A percentile compares a stretch with the other conserved stretches of the same genome.
Evolutionary conservation across 371 early-diverging fungal species (phyloP).

Genomic region (Phascolomyces articulosus): DNA sequence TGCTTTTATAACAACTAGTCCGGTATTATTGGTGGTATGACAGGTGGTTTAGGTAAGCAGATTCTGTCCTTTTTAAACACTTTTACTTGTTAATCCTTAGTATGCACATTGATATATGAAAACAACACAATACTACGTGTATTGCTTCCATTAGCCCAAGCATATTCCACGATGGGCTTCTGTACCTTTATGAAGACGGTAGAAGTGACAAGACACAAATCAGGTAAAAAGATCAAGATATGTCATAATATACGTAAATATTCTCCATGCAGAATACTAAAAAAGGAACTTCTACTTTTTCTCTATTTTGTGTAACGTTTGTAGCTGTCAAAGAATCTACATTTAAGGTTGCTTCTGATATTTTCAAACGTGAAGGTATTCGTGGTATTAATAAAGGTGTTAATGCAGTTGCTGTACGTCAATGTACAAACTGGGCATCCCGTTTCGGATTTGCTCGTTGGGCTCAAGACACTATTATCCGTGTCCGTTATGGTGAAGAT

Average conservation of each 20-base stretch:
- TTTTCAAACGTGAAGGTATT: slow-evolving; percentile 91
- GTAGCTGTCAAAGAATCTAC: slow-evolving; percentile 71
- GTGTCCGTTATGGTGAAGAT: slow-evolving; percentile 49
- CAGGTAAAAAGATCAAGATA: slow-evolving; percentile 33
- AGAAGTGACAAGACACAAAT: slow-evolving; percentile 96
- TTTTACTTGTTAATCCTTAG: no score
- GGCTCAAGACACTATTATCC: slow-evolving; percentile 77
- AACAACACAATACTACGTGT: no score
- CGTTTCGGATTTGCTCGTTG: slow-evolving; percentile 91
- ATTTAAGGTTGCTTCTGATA: slow-evolving; percentile 82
- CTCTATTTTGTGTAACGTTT: not conserved
- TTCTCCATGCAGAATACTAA: no score
- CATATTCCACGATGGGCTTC: slow-evolving; percentile 98
- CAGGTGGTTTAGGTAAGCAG: slow-evolving; percentile 90
- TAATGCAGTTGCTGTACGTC: slow-evolving; percentile 89
- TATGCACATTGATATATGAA: no score
- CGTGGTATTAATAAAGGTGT: slow-evolving; percentile 96
- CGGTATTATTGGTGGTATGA: slow-evolving; percentile 93
- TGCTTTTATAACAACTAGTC: slow-evolving; percentile 47
- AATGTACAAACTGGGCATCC: slow-evolving; percentile 97
- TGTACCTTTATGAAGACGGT: slow-evolving; percentile 99
- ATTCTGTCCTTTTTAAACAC: no score
- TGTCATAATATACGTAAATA: not conserved
- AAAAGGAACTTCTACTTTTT: not conserved
- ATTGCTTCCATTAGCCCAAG: no score